Evolutionary conservation across 768 basidiomycete species (phyloP), one percentile per base, ranked within the genome.

Genomic region (Pleurotus sapidus): DNA sequence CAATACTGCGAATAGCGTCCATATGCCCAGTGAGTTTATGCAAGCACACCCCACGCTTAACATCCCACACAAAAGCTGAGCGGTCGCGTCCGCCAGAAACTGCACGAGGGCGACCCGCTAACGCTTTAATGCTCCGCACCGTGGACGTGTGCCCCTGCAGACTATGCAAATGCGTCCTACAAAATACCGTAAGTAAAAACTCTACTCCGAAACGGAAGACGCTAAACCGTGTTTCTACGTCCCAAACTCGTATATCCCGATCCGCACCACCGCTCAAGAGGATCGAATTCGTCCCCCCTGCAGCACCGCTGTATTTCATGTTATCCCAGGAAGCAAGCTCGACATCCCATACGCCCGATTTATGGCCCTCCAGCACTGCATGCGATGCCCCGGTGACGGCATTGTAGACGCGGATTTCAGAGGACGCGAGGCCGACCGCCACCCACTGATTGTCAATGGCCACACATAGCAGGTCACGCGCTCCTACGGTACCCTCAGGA

Each of bases 1-100:
- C 34, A 17, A 51, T 51, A 20, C 34, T 30, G n/a, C 49, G 49
- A 17, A 51, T 51, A 17, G 49, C 12, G 37, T 51, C 49, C 49
- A 38, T 37, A 20, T 51, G 49, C 6, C 49, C 49, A 7, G 8
- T 23, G 5, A 51, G 49, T 7, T n/a, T 17, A 23, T 51, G 49
- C 12, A 51, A 15, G 6, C 34, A 9, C n/a, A 9, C 20, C 5
- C 49, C 49, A 38, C 37, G 34, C n/a, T 12, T 12, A 5, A 51
- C 49, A 7, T 12, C 37, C 49, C 49, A 51, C 34, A 39, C 37
- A 17, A 27, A 39, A 8, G 39, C 17, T 12, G 24, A 8, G 7
- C 49, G 14, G 34, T 51, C 49, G 18, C 49, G 49, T 14, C 49
- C 37, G 7, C 30, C 49, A 5, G 49, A 15, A 11, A 51, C 37